phyloP scores from a whole-genome alignment of 768 basidiomycete genomes.

The Leccinum arenicola region DNA sequence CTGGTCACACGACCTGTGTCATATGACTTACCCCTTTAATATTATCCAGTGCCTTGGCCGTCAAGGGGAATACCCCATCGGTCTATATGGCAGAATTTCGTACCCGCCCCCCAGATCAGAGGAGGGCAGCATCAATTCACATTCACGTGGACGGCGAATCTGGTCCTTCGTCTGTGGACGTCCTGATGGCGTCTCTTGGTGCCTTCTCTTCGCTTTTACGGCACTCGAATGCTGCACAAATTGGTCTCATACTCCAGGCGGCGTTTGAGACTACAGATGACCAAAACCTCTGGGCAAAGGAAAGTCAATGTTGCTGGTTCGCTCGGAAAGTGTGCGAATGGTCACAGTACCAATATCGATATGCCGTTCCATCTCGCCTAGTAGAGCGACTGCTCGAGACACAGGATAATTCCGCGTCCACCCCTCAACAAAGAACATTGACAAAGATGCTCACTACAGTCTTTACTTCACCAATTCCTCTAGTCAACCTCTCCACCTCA shows the following conservation, averaged over 20 bases:
- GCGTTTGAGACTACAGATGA: conserved; percentile 67
- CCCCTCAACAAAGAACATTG: conserved; percentile 56
- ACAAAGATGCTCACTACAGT: conserved; percentile 80
- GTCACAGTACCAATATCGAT: conserved; percentile 92
- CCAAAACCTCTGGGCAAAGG: conserved; percentile 59
- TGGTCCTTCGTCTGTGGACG: conserved; percentile 72
- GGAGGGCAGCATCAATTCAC: conserved; percentile 88
- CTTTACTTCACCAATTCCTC: conserved; percentile 75
- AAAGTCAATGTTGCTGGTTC: conserved; percentile 80
- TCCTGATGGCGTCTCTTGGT: conserved; percentile 70
- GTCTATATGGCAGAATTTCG: conserved; percentile 85
- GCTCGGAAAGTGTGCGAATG: conserved; percentile 76
- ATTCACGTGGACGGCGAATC: conserved; percentile 85
- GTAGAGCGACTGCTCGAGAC: conserved; percentile 72
- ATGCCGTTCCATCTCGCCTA: conserved; percentile 80
- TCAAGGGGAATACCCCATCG: conserved; percentile 71
- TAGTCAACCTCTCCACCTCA: conserved; percentile 88
- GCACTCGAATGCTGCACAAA: conserved; percentile 75
- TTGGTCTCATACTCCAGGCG: conserved; percentile 69
- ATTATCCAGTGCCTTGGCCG: conserved; percentile 46
- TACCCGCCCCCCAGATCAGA: conserved; percentile 70
- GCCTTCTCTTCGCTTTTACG: conserved; percentile 69
- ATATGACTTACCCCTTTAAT: neutral
- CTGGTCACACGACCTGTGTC: neutral
- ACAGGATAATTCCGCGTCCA: conserved; percentile 49